Evolutionary conservation across 2,329 filamentous ascomycete species (phyloP).

Genomic region (Scortechinia acanthostroma): DNA sequence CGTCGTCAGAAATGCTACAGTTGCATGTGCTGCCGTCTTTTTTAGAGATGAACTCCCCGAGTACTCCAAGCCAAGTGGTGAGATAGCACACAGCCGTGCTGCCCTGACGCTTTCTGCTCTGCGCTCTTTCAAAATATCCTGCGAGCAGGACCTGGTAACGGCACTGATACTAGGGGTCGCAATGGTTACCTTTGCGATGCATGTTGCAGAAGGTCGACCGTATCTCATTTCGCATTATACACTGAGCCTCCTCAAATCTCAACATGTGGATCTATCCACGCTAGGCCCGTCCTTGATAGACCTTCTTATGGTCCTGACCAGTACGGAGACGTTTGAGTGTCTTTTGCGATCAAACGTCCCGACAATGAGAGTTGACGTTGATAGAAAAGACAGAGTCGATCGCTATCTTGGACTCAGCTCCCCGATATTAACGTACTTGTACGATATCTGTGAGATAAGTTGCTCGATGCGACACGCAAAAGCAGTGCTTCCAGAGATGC

Average conservation of each 20-base stretch:
- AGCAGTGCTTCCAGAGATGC: background rate
- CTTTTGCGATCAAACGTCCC: background rate
- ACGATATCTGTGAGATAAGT: background rate
- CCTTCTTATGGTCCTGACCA: background rate
- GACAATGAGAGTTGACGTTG: background rate
- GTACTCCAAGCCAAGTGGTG: background rate
- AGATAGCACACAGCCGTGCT: background rate
- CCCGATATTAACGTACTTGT: background rate
- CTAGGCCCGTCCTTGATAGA: background rate
- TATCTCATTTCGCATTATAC: background rate
- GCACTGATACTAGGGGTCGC: background rate
- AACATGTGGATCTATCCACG: background rate
- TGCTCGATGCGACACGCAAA: background rate
- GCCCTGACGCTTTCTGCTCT: background rate
- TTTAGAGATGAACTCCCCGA: background rate
- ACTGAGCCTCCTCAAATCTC: background rate
- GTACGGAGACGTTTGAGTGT: constrained; percentile 1
- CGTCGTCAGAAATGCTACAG: background rate
- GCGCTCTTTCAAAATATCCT: background rate
- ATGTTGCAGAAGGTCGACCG: background rate
- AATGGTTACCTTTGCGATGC: background rate
- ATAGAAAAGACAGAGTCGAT: background rate
- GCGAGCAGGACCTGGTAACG: background rate
- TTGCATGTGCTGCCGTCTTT: background rate
- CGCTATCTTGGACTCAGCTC: background rate